Evolutionary conservation across 2,329 filamentous ascomycete genomes (phyloP).

Genomic region (Neopestalotiopsis clavispora): DNA sequence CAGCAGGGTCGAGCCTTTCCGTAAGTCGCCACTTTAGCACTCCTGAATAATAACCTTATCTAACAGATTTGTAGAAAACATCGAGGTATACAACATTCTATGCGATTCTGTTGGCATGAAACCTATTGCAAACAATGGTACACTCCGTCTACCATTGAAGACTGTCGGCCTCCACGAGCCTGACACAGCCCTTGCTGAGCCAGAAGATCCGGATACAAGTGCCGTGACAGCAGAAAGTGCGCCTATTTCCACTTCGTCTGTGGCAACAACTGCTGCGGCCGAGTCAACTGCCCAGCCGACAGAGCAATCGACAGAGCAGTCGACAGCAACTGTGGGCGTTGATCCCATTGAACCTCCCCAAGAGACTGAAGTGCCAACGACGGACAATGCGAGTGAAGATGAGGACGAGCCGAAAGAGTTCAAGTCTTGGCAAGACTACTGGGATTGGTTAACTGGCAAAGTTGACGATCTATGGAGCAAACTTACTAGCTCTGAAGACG

Average conservation of each 20-base stretch:
- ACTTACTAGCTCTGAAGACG: slow-evolving; percentile 36
- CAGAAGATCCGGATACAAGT: slow-evolving; percentile 52
- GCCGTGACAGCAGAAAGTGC: slow-evolving; percentile 3
- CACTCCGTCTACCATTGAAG: slow-evolving; percentile 72
- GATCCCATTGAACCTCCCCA: slow-evolving; percentile 25
- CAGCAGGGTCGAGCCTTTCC: slow-evolving; percentile 79
- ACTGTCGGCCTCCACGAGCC: slow-evolving; percentile 65
- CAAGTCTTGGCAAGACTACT: slow-evolving; percentile 42
- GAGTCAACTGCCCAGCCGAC: slow-evolving; percentile 3
- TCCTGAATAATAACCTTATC: background rate
- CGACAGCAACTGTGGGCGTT: slow-evolving; percentile 13
- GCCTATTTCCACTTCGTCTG: slow-evolving; percentile 13
- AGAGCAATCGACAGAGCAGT: background rate
- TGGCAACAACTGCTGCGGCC: slow-evolving; percentile 9
- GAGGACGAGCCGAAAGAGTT: slow-evolving; percentile 31
- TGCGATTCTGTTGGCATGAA: slow-evolving; percentile 82
- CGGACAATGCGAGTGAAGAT: slow-evolving; percentile 7
- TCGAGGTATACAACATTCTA: slow-evolving; percentile 91
- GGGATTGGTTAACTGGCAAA: slow-evolving; percentile 58
- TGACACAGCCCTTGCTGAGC: slow-evolving; percentile 46
- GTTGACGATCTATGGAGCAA: slow-evolving; percentile 52
- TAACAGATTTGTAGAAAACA: slow-evolving; percentile 70
- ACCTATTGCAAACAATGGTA: slow-evolving; percentile 86
- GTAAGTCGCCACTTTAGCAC: slow-evolving; percentile 57
- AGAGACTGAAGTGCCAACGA: slow-evolving; percentile 6